Evolutionary conservation across 1,139 yeast species (phyloP), one percentile per base, ranked within the genome.

Genomic region (Nematodospora anomalae): DNA sequence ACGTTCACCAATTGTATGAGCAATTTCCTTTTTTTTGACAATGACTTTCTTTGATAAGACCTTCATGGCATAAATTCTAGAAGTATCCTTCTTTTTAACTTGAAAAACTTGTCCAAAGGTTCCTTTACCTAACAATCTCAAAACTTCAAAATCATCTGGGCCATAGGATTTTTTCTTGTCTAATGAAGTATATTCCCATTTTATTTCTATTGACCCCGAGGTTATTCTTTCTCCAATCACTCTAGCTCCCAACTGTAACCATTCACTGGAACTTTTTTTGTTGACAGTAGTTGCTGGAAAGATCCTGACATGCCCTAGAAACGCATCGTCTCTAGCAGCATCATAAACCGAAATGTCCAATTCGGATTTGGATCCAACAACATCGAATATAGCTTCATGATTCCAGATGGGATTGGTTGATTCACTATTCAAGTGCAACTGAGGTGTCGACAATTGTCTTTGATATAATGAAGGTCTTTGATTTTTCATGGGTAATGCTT

Each of bases 51-150:
- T 92, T 23, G 95, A 84, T 38, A 92, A 75, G 18, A 92, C 95
- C 63, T 92, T 92, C 98, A 92, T 92, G 32, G 98, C 98, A 58
- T 92, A 92, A 42, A 92, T 83, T 51, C 97, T 76, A 40, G 80
- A 79, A 4, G 95, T 88, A 55, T 90, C 97, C 52, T 74, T 75
- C 72, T 90, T 92, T 49, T 85, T 81, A 32, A 92, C 98, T 64
- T 90, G 97, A 62, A 83, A 92, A 27, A 92, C 98, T 63, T 87
- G 96, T 22, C 98, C 98, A 70, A 92, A 92, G 0, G 97, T 92
- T 35, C 98, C 98, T 57, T 88, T 89, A 43, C 98, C 98, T 44
- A 92, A 72, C 37, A 92, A 70, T 53, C 96, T 75, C 51, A 92
- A 76, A 13, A 90, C 86, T 56, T 90, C 96, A 60, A 92, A 92